These are phyloP conservation scores for Kodamaea sp. DNA, from an alignment of 1,139 yeast genomes.

Conservation along the genomic window DNA sequence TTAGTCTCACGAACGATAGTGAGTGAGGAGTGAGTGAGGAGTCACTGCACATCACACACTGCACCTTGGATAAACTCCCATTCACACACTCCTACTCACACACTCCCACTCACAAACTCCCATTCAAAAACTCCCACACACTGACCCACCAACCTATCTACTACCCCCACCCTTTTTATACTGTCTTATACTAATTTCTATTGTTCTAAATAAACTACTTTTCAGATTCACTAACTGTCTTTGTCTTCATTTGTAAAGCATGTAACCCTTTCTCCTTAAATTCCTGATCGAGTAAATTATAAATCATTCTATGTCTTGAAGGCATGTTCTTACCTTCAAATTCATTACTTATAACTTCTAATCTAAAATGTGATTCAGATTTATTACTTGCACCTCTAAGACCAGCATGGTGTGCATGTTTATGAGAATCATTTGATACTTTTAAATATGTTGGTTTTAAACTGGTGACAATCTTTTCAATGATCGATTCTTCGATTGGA, in stretches of 20 bases:
- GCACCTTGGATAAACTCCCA: no score
- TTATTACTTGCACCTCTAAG: slow-evolving; percentile 68
- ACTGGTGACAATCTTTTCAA: slow-evolving; percentile 39
- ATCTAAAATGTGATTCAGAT: slow-evolving; percentile 81
- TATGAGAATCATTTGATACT: slow-evolving; percentile 77
- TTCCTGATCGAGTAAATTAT: slow-evolving; percentile 68
- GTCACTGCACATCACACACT: no score
- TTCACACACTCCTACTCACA: no score
- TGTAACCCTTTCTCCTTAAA: slow-evolving; percentile 71
- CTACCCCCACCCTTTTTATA: no score
- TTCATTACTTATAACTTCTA: slow-evolving; percentile 65
- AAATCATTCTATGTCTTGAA: slow-evolving; percentile 74
- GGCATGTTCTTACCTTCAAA: slow-evolving; percentile 71
- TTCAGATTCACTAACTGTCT: slow-evolving; percentile 62
- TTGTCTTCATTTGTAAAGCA: slow-evolving; percentile 83
- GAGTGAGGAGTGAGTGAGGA: no score
- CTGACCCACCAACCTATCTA: no score
- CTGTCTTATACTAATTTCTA: not conserved
- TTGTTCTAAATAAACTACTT: slow-evolving; percentile 16
- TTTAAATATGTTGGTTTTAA: slow-evolving; percentile 53
- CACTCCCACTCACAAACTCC: no score
- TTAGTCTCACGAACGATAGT: no score
- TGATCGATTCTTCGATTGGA: slow-evolving; percentile 52
- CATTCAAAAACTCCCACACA: no score
- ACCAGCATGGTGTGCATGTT: slow-evolving; percentile 87